Base-by-base conservation (phyloP, 805 yeast genomes). In the Yamadazyma insecticola region DNA sequence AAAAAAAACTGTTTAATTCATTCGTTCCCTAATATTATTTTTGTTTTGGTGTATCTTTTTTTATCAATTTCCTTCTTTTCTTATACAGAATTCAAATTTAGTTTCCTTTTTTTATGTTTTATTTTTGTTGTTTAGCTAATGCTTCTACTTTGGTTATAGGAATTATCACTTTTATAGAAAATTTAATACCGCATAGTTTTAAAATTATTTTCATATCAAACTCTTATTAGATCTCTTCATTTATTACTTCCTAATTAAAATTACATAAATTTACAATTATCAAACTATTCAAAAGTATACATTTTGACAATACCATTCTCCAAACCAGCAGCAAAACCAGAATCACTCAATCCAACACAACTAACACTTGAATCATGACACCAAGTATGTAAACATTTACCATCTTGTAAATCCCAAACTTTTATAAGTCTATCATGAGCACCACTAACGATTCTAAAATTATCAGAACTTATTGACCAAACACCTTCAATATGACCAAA, bases 401-500 rank as follows among this genome's bases (percentile, higher is more conserved):
- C 97, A 44, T 81, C 78, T 57, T 92, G 97, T 39, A 92, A 66
- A 53, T 92, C 98, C 98, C 98, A 92, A 5, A 92, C 84, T 55
- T 83, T 90, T 39, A 85, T 85, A 21, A 78, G 67, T 40, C 87
- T 74, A 63, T 92, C 98, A 51, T 92, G 97, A 1, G 96, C 89
- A 2, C 97, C 97, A 47, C 92, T 80, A 8, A 90, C 84, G 26
- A 92, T 84, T 44, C 98, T 73, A 68, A 92, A 92, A 23, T 89
- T 88, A 62, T 92, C 97, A 1, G 97, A 95, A 12, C 92, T 87
- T 34, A 92, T 82, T 25, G 90, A 87, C 97, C 97, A 90, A 13
- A 92, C 96, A 14, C 98, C 98, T 58, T 92, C 97, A 33, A 90
- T 87, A 53, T 92, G 98, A 2, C 98, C 98, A 63, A 90, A 92